Base-by-base conservation (phyloP, 345 rosid species). In the Lepidium aucheri region DNA sequence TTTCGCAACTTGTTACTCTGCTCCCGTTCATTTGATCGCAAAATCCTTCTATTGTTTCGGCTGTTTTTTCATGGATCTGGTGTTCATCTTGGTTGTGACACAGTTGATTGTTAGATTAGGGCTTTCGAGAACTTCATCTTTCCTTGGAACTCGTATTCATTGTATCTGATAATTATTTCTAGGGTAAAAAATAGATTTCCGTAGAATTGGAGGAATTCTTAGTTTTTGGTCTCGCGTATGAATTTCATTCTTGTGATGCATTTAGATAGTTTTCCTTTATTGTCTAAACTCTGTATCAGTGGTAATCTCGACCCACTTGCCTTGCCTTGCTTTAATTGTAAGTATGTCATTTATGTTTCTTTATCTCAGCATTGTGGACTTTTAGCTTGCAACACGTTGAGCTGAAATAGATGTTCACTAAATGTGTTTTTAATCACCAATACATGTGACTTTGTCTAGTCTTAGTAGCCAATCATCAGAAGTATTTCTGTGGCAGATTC, bases 401-500 rank as follows among this genome's bases (percentile, higher is more conserved):
- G 67, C 36, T 59, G 4, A 18, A 62, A 7, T 71, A 7, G 24
- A 33, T 32, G 22, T 36, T 15, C 24, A 16, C 34, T 15, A 5
- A 20, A 3, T 9, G 18, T 40, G 53, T 51, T 5, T 28, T 28
- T 39, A 2, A n/a, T 14, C 53, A 51, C 44, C 44, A 14, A 8
- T 17, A 49, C 74, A 20, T 32, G 26, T 60, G 36, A 20, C 20
- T 53, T 28, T 14, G 55, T 53, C 11, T 4, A n/a, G 33, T 45
- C 9, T 53, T 53, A 35, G 33, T 35, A 13, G 15, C 22, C 35
- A 61, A 13, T 62, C 63, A 44, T 32, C 16, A 26, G 12, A 53
- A 56, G 44, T 43, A 8, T 30, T 28, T 2, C 61, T 67, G 1
- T 63, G 67, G 46, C 78, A 94, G 99, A 46, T 94, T 94, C 79